phyloP scores from a whole-genome alignment of 1,284 basidiomycete genomes.

The Melampsora larici-populina region DNA sequence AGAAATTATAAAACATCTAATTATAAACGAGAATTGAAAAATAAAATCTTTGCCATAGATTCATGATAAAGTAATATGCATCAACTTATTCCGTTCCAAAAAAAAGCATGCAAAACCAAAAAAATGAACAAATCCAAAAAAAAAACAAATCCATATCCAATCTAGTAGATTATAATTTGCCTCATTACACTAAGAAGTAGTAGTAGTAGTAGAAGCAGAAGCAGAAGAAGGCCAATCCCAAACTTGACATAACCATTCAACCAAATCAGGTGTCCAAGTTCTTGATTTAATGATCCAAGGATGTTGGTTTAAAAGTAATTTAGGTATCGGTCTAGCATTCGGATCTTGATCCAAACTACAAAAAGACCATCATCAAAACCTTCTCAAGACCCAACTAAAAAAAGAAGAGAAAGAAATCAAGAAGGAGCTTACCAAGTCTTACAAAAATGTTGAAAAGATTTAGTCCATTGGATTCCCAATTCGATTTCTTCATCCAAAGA shows the following conservation, averaged over 20 bases:
- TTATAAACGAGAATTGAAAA: too few relatives aligned
- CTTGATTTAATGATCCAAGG: constrained; percentile 78
- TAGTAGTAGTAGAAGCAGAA: too few relatives aligned
- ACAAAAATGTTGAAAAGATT: constrained; percentile 89
- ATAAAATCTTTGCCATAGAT: too few relatives aligned
- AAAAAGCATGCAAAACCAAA: too few relatives aligned
- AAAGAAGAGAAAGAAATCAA: not conserved
- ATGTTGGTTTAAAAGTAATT: constrained; percentile 71
- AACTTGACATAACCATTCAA: constrained; percentile 81
- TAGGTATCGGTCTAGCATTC: constrained; percentile 72
- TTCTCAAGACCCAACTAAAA: not conserved
- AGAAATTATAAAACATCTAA: too few relatives aligned
- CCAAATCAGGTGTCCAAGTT: constrained; percentile 80
- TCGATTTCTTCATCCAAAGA: constrained; percentile 64
- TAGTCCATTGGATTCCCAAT: constrained; percentile 66
- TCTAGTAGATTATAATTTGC: too few relatives aligned
- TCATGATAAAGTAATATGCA: too few relatives aligned
- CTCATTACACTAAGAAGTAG: too few relatives aligned
- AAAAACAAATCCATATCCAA: too few relatives aligned
- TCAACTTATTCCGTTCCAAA: too few relatives aligned
- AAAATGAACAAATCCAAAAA: too few relatives aligned
- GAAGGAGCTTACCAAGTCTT: constrained; percentile 64
- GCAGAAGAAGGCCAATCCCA: constrained; percentile 69
- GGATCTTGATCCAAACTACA: constrained; percentile 54
- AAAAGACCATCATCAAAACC: not conserved